Base-by-base conservation (phyloP, 2,329 filamentous ascomycete species). In the Exophiala sp. region DNA sequence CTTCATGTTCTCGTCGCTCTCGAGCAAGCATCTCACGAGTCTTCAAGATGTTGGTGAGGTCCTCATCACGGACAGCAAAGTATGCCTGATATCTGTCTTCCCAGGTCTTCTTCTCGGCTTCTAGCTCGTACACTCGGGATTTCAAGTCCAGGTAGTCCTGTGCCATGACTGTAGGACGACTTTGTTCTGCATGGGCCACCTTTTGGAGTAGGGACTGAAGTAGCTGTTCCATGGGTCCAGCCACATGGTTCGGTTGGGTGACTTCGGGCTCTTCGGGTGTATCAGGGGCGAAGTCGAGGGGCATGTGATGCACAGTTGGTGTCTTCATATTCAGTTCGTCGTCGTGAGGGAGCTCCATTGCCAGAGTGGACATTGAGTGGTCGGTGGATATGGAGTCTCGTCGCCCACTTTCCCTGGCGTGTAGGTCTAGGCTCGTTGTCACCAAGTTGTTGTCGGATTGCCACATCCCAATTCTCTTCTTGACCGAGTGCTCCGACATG, bases 21-120 rank as follows among this genome's bases (percentile, higher is more conserved):
- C 70, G 67, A 21, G 72, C 72, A 12, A 75, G 65, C 12, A 73
- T 54, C 16, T 65, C 66, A 3, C 71, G 69, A 39, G 74, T 67
- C 62, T 70, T 72, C 60, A 74, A 71, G 57, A 74, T 69, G 55
- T 74, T 75, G 47, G 69, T 66, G 1, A 74, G 68, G 42, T 75
- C 72, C 56, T 72, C 70, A 54, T 74, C 71, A 34, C 72, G 66
- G 16, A 75, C 63, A 3, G 67, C 66, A 59, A 68, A 73, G 44
- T 74, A 66, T n/a, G 71, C 69, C 59, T 71, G 68, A 48, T 75
- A 69, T 20, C 70, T 64, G 36, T 67, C 67, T 44, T 63, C 60
- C 63, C 67, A 69, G 1, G 60, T 57, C 14, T 65, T 65, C 55
- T 73, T 72, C 50, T 74, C 70, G 1, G 62, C 63, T 53, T 73